Conservation (phyloP, 164 flowering plant species). For the Chimonanthus salicifolius region DNA sequence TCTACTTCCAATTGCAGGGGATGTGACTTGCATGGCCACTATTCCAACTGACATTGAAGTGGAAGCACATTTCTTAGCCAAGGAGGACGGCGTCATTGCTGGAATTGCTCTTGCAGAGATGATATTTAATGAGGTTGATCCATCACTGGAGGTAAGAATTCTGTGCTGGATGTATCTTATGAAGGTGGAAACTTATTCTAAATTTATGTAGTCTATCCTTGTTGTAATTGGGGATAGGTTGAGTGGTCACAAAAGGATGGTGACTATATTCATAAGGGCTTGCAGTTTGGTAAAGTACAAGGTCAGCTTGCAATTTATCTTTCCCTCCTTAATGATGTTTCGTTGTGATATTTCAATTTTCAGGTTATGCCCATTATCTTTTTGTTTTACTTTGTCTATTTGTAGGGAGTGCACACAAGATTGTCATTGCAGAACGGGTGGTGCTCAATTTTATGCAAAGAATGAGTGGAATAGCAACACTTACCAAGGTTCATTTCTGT, state of each 20-base stretch:
- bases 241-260: conserved; percentile 87
- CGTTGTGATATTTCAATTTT: not conserved
- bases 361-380: not conserved
- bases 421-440: conserved; percentile 87
- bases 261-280: conserved; percentile 61
- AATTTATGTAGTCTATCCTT: not conserved
- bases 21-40: conserved; percentile 93
- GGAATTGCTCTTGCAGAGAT: conserved; percentile 88
- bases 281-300: conserved; percentile 76
- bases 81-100: conserved; percentile 90
- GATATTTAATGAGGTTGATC: conserved; percentile 86
- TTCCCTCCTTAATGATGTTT: not conserved
- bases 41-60: conserved; percentile 72
- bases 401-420: conserved; percentile 79
- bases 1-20: conserved; percentile 44
- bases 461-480: conserved; percentile 95
- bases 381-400: not conserved
- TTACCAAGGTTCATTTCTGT: conserved; percentile 60
- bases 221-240: conserved; percentile 39
- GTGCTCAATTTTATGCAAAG: conserved; percentile 97
- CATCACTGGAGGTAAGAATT: conserved; percentile 64
- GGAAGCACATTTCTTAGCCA: conserved; percentile 86
- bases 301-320: conserved; percentile 32
- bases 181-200: not conserved
- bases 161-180: conserved; percentile 2